A percentile compares a stretch with the other conserved stretches of the same genome.
Conservation (phyloP, 1,284 basidiomycete species). For the Ganoderma meredithae region DNA sequence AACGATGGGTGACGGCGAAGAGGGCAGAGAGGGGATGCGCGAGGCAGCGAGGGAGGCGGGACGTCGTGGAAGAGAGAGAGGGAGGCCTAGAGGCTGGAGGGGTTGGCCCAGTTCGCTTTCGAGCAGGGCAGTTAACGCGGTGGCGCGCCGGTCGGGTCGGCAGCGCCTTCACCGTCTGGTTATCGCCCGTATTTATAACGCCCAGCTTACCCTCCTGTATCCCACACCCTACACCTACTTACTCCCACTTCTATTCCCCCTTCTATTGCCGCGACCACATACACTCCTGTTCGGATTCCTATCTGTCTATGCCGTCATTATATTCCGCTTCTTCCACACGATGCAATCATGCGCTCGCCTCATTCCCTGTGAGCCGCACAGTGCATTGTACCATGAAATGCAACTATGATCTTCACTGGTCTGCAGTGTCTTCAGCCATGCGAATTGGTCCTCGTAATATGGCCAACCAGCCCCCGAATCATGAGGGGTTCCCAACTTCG, state of each 20-base stretch:
- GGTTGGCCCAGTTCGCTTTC: slow-evolving; percentile 28
- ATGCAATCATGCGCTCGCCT: slow-evolving; percentile 11
- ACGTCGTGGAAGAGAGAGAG: slow-evolving; percentile 26
- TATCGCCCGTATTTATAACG: slow-evolving; percentile 12
- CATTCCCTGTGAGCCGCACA: background rate
- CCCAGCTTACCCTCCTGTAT: slow-evolving; percentile 2
- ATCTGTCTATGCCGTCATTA: slow-evolving; percentile 17
- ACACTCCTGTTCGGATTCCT: background rate
- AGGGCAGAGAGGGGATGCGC: slow-evolving; percentile 18
- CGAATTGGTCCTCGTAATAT: background rate
- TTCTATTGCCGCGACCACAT: background rate
- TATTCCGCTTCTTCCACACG: slow-evolving; percentile 10
- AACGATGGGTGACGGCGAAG: slow-evolving; percentile 15
- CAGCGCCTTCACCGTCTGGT: slow-evolving; percentile 18
- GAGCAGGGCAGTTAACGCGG: slow-evolving; percentile 27
- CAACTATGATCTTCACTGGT: background rate
- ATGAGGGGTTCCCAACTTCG: background rate
- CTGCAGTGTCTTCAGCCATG: background rate
- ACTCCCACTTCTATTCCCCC: background rate
- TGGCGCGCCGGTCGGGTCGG: slow-evolving; percentile 33
- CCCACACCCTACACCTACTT: slow-evolving; percentile 4
- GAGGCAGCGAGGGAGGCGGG: slow-evolving; percentile 20
- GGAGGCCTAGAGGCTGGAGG: slow-evolving; percentile 22
- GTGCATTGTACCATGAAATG: background rate
- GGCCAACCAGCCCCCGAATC: background rate